Evolutionary conservation across 164 flowering plant species (phyloP).

Genomic region (Paratinospora sagittata): DNA sequence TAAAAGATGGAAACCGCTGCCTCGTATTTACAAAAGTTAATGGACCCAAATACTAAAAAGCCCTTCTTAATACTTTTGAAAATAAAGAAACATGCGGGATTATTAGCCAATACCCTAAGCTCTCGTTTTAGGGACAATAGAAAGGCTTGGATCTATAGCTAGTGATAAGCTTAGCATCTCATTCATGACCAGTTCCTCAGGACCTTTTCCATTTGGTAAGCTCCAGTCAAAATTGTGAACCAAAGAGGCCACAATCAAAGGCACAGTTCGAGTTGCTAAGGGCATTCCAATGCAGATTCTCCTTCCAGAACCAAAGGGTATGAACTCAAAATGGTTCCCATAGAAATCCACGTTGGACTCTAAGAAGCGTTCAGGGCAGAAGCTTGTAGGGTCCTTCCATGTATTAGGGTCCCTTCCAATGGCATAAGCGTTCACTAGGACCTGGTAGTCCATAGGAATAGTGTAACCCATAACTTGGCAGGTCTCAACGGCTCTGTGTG

Average conservation of each 20-base stretch:
- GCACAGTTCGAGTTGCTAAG: constrained; percentile 19
- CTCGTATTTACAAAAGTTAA: no score
- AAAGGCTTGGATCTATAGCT: constrained; percentile 15
- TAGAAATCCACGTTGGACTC: neutral
- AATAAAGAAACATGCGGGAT: no score
- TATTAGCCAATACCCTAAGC: no score
- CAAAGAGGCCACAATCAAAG: constrained; percentile 17
- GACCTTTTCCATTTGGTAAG: constrained; percentile 14
- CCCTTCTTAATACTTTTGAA: no score
- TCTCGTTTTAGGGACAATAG: constrained; percentile 7
- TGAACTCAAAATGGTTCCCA: constrained; percentile 1
- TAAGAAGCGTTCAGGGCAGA: no score
- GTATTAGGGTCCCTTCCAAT: constrained; percentile 15
- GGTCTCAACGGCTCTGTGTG: neutral
- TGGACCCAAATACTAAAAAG: no score
- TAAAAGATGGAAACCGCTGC: no score
- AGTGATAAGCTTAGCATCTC: constrained; percentile 17
- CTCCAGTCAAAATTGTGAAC: constrained; percentile 20
- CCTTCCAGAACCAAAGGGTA: constrained; percentile 13
- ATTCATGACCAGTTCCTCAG: constrained; percentile 12
- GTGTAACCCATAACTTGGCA: constrained; percentile 6
- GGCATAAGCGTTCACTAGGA: constrained; percentile 7
- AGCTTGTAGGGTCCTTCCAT: no score
- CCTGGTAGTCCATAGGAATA: neutral
- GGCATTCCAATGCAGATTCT: constrained; percentile 19